These are phyloP conservation scores for Forsythia viridissima DNA, from an alignment of 257 asterid species.

Conservation along the genomic window DNA sequence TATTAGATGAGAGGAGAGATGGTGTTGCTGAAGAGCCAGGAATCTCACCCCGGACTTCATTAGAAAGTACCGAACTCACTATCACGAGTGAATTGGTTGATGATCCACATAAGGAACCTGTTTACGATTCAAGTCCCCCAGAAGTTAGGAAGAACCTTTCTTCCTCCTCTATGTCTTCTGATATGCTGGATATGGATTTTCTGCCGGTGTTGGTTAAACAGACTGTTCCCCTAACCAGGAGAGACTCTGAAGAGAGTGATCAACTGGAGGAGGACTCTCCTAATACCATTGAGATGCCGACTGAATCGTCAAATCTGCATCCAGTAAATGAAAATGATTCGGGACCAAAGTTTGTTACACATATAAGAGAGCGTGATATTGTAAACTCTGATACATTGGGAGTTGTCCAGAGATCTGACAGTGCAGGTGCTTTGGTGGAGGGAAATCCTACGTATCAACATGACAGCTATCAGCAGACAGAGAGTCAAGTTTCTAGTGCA, in stretches of 20 bases:
- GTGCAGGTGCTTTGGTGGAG: conserved; percentile 26
- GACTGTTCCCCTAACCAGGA: neutral
- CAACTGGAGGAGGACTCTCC: neutral
- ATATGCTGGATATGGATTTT: conserved; percentile 1
- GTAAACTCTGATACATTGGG: conserved; percentile 13
- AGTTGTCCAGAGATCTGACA: conserved; percentile 17
- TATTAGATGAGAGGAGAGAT: conserved; percentile 32
- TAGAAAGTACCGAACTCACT: conserved; percentile 34
- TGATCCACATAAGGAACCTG: conserved; percentile 23
- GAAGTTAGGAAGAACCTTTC: neutral
- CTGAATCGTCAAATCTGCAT: neutral
- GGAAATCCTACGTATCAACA: conserved; percentile 26
- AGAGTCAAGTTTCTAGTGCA: conserved; percentile 28
- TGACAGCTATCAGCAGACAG: conserved; percentile 19
- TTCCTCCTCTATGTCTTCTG: neutral
- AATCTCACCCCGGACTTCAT: conserved; percentile 33
- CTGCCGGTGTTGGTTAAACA: conserved; percentile 4
- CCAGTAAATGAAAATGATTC: conserved; percentile 15
- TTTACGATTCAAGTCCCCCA: conserved; percentile 34
- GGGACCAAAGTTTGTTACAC: conserved; percentile 4
- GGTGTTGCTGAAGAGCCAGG: conserved; percentile 33
- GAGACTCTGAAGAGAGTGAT: neutral
- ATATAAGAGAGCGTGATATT: conserved; percentile 15
- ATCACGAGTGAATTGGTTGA: conserved; percentile 23
- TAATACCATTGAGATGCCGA: neutral